Base-by-base conservation (phyloP, 2,329 filamentous ascomycete genomes). In the Bimuria novae-zelandiae region DNA sequence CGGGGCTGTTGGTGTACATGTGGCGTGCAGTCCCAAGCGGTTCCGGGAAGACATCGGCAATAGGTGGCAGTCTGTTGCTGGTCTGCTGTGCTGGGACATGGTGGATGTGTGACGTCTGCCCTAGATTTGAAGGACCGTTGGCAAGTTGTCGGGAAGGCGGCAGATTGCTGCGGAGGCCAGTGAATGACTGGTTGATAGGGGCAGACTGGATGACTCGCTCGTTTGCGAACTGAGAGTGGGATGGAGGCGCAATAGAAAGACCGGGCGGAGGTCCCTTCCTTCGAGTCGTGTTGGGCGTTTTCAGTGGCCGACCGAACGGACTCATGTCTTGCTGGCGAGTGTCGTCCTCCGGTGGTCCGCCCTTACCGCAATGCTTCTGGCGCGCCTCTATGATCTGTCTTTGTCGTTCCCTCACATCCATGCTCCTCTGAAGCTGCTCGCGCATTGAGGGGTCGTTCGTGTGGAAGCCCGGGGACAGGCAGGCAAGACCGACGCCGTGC, bases 141-240 rank as follows among this genome's bases (percentile, higher is more conserved):
- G 85, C 82, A 49, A 92, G 80, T 71, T 94, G 90, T 46, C 90
- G 84, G 39, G 89, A 90, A 53, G 90, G 77, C 0, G 89, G 89
- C 4, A 70, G 65, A 43, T 72, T 73, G 50, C 68, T 72, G 70
- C 95, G 87, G 55, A 94, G 86, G 55, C 93, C 92, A 7, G 94
- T 97, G 71, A 99, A 99, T 32, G 91, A 95, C 71, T 97, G 93
- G 65, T 95, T 88, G 21, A 99, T 83, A 14, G 94, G 94, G 7
- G 94, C 94, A 3, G 94, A 99, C 76, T 99, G 94, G 56, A 99
- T 95, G 30, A 97, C 92, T 63, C 94, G 84, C 80, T 99, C 94
- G 68, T 92, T 87, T 64, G 92, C 90, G 69, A 97, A 97, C 57
- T 92, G 89, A 63, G 94, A 87, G 60, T 95, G 92, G 5, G 92